Base-by-base conservation (phyloP, 2,329 filamentous ascomycete species). In the Penicillium sp. region DNA sequence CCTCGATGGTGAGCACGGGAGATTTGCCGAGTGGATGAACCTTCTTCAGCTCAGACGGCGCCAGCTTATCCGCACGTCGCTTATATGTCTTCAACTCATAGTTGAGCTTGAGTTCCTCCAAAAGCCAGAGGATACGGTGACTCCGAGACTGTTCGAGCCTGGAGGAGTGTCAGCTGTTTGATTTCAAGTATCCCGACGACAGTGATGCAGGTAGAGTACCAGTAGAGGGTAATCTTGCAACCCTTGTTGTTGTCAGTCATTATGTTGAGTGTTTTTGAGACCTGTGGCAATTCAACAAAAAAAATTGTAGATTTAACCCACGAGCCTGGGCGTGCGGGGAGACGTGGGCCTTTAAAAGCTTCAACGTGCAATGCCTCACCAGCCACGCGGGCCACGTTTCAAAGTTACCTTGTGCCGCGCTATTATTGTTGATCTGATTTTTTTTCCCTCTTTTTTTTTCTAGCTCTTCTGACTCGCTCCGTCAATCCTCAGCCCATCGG, bases 11-110 rank as follows among this genome's bases (percentile, higher is more conserved):
- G 55, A 97, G 73, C 37, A 91, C 73, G 0, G 91, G 91, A 1
- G 88, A 90, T 67, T 95, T 95, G 52, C 91, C 91, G 4, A 96
- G 76, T 0, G 88, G 85, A 62, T 95, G 89, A 34, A 95, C 71
- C 54, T 88, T 76, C 62, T 86, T 84, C 39, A 96, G 78, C 60
- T 87, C 85, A 0, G 81, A 74, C 3, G 88, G 88, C 1, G 90
- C 90, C n/a, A 87, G 74, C 57, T 74, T 78, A 47, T 84, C 79
- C 48, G 69, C 60, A 35, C 67, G 66, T 34, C 90, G 84, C 67
- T 88, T 88, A 76, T 86, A 93, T 46, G 85, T 77, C 62, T 91
- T 82, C 49, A 96, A 72, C 52, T 90, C 81, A 70, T 95, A 95
- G 27, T 84, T 78, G 32, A 95, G 68, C 38, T 85, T 78, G 52